Base-by-base conservation (phyloP, 495 filamentous ascomycete species). In the Penicillium canescens region DNA sequence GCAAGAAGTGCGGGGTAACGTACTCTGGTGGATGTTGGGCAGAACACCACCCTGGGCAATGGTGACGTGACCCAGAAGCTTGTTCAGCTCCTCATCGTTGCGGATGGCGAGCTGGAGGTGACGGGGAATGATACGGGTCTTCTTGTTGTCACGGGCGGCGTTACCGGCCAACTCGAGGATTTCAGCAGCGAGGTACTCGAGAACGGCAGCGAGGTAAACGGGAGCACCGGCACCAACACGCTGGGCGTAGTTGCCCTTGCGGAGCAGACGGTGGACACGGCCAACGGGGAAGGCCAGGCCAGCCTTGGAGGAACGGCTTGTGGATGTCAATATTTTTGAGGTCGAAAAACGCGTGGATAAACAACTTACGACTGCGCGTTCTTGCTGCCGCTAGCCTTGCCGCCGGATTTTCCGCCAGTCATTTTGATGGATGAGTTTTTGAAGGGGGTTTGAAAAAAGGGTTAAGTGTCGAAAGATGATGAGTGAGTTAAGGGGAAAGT, bases 31-130 rank as follows among this genome's bases (percentile, higher is more conserved):
- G 60, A 96, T 96, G 85, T 96, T 96, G 72, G 94, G 94, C 49
- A 98, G 83, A 59, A 98, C 94, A 96, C 94, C 94, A 80, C 94
- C 94, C 79, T 98, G 94, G 68, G 94, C 94, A 67, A 98, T 98
- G 71, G 94, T 98, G 79, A 98, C 94, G 71, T 98, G 94, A 52
- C 94, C 94, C 49, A 98, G 82, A 43, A 98, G 91, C 85, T 98
- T 98, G 88, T 98, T 98, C 91, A 98, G 76, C 76, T 98, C 94
- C 85, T 98, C 92, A 76, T 98, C 94, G 77, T 98, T 98, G 62
- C 94, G 89, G 81, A 98, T 98, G 75, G 94, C 94, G 66, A 98
- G 92, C 82, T 98, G 94, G 43, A 98, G 88, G 78, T 98, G 94
- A 73, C 94, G 92, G 59, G 94, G 94, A 62, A 98, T 98, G 82